Evolutionary conservation across 1,284 basidiomycete genomes (phyloP), one percentile per base, ranked within the genome.

Genomic region (Apiotrichum akiyoshidainum): DNA sequence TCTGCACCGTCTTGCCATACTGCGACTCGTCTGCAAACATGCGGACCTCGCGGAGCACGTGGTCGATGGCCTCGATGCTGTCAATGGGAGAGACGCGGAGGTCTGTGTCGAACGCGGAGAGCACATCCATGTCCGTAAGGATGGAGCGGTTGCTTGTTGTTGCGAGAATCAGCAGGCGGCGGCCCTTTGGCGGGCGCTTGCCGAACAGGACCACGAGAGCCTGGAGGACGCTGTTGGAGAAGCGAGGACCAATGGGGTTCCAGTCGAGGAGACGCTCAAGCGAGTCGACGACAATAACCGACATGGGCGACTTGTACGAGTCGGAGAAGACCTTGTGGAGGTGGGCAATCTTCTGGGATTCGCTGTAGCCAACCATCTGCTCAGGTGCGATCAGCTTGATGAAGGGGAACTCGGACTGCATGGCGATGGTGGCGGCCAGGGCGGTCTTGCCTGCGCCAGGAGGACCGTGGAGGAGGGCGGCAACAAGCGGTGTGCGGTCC

Each of bases 371-470:
- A 58, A 99, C 91, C 95, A 99, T 98, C 69, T 85, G 88, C 71
- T 99, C 96, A 0, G 96, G 92, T 16, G 93, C 91, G 64, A 99
- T 86, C 52, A 99, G 84, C 79, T 99, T 98, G 83, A 99, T 97
- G 82, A 99, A 99, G 0, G 96, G 96, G 79, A 89, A 99, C 63
- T 88, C 83, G 14, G 95, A 98, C 12, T 85, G 84, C 79, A 92
- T 88, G 10, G 95, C 96, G 58, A 99, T 96, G 10, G 90, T 92
- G 5, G 93, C 96, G 6, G 91, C 95, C 48, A 99, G 81, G 0
- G 96, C 95, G 0, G 95, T 95, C 81, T 99, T 99, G 42, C 96
- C 96, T 2, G 92, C 86, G 5, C 92, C 90, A 13, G 94, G 84
- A 1, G 90, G 88, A 6, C 92, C 95, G 70, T 96, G 90, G 52